These are phyloP conservation scores for Quercus bicolor DNA, from an alignment of 306 rosid genomes.

Conservation along the genomic window DNA sequence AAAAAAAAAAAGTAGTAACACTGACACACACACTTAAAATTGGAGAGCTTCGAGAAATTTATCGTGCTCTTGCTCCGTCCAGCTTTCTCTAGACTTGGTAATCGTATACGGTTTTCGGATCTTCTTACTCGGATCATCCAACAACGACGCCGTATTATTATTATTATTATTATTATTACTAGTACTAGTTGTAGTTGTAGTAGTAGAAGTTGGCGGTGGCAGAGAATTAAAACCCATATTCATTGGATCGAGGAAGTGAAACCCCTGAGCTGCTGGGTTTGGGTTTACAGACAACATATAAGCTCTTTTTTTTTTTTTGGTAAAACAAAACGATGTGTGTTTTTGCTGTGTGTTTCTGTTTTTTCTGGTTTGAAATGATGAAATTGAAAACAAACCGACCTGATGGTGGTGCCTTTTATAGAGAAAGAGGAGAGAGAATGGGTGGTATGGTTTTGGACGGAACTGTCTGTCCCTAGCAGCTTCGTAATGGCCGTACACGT, in stretches of 20 bases:
- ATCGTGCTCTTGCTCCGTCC: conserved; percentile 98
- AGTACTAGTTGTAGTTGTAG: background rate
- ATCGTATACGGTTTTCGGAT: conserved; percentile 87
- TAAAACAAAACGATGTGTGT: too few relatives aligned
- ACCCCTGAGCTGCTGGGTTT: conserved; percentile 38
- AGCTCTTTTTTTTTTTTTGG: too few relatives aligned
- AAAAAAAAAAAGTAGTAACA: background rate
- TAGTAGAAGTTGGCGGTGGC: conserved; percentile 29
- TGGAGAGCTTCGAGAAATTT: conserved; percentile 98
- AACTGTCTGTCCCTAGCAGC: background rate
- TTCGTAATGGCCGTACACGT: background rate
- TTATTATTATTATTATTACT: background rate
- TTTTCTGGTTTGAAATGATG: too few relatives aligned
- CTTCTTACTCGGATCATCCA: conserved; percentile 67
- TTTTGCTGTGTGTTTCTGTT: too few relatives aligned
- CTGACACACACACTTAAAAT: conserved; percentile 42
- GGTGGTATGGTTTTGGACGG: background rate
- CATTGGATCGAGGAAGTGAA: conserved; percentile 55
- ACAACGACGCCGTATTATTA: conserved; percentile 12
- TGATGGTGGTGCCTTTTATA: too few relatives aligned
- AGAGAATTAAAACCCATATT: conserved; percentile 43
- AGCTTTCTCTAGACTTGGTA: conserved; percentile 92
- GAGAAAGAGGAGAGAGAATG: background rate
- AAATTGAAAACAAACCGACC: too few relatives aligned
- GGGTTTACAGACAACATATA: too few relatives aligned